These are phyloP conservation scores for Aspergillus ochraceoroseus DNA, from an alignment of 2,329 filamentous ascomycete genomes.

Conservation along the genomic window DNA sequence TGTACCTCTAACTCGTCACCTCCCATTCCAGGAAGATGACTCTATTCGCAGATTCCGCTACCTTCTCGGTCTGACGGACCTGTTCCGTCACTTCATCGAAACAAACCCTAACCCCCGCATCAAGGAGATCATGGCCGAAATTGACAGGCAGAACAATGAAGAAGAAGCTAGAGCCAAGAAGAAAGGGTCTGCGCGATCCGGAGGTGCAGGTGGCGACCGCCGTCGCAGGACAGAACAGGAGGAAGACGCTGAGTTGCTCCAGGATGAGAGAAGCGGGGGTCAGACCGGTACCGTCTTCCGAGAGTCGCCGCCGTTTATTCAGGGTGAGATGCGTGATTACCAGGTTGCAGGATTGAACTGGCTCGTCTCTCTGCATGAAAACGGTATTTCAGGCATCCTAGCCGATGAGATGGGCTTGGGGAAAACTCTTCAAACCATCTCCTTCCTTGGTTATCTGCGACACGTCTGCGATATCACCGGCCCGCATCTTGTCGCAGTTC, in stretches of 20 bases:
- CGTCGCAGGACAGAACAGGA: conserved; percentile 91
- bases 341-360: conserved; percentile 94
- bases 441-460: conserved; percentile 89
- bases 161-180: conserved; percentile 66
- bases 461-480: conserved; percentile 86
- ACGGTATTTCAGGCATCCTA: conserved; percentile 95
- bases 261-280: conserved; percentile 84
- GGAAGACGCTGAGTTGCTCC: conserved; percentile 81
- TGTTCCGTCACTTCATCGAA: conserved; percentile 98
- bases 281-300: conserved; percentile 86
- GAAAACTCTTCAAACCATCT: conserved; percentile 95
- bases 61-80: conserved; percentile 85
- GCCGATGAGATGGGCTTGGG: conserved; percentile 98
- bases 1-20: not conserved
- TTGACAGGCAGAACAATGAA: conserved; percentile 84
- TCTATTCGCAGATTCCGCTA: conserved; percentile 92
- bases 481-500: conserved; percentile 85
- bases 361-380: conserved; percentile 96
- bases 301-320: conserved; percentile 84
- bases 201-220: conserved; percentile 72
- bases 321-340: conserved; percentile 91
- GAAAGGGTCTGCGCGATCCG: conserved; percentile 72
- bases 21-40: conserved; percentile 69
- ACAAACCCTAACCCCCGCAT: conserved; percentile 94
- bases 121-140: conserved; percentile 87